A percentile compares a stretch with the other conserved stretches of the same genome.
Evolutionary conservation across 1,139 yeast genomes (phyloP).

Genomic region (Kodamaea plutei): DNA sequence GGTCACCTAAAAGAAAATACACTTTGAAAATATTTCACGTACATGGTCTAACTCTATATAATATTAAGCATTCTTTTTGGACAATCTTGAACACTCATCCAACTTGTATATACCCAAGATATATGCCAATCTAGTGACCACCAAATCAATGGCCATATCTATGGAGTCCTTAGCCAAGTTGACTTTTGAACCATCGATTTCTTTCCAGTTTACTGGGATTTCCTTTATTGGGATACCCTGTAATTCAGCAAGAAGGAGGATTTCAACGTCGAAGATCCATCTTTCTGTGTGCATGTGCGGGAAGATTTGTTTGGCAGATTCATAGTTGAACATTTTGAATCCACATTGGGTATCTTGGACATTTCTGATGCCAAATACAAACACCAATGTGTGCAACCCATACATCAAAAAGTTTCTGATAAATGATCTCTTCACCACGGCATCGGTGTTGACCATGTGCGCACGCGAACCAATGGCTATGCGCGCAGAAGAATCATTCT

Average conservation of each 20-base stretch:
- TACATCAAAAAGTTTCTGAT: constrained; percentile 90
- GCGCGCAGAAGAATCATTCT: constrained; percentile 22
- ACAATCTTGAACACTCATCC: constrained; percentile 18
- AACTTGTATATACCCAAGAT: constrained; percentile 71
- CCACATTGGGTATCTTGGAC: constrained; percentile 97
- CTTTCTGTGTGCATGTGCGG: constrained; percentile 96
- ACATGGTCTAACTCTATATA: too few relatives aligned
- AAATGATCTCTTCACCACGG: constrained; percentile 88
- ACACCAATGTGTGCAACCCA: constrained; percentile 83
- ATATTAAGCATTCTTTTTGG: too few relatives aligned
- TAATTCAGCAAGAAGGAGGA: constrained; percentile 72
- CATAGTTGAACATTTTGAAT: constrained; percentile 79
- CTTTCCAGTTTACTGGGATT: constrained; percentile 93
- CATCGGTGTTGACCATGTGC: constrained; percentile 94
- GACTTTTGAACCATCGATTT: constrained; percentile 91
- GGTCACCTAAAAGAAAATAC: too few relatives aligned
- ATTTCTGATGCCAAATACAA: constrained; percentile 79
- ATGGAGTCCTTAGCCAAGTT: constrained; percentile 88
- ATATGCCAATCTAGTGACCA: constrained; percentile 87
- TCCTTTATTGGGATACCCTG: constrained; percentile 67
- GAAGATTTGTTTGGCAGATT: constrained; percentile 62
- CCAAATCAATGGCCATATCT: constrained; percentile 92
- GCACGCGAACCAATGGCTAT: constrained; percentile 93
- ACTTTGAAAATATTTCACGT: too few relatives aligned
- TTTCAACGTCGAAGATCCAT: constrained; percentile 97